Percentiles rank a stretch among this genome's conserved stretches.
Conservation (phyloP, 2,329 filamentous ascomycete species). For the Aspergillus puulaauensis region DNA sequence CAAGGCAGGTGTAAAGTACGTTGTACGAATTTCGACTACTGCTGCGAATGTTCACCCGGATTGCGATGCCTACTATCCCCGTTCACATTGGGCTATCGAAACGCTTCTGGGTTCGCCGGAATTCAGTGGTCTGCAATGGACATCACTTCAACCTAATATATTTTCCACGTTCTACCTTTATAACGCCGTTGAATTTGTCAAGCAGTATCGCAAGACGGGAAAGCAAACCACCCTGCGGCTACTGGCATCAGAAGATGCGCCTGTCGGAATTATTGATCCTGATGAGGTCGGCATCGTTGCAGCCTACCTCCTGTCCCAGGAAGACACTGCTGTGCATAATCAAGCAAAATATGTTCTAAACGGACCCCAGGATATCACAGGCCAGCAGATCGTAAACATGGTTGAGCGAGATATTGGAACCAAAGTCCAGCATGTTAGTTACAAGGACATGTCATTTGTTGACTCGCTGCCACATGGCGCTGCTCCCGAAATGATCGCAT, state of each 20-base stretch:
- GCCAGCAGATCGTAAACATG: constrained; percentile 33
- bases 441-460: constrained; percentile 32
- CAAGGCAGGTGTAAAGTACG: constrained; percentile 40
- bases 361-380: constrained; percentile 42
- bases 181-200: constrained; percentile 31
- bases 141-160: constrained; percentile 42
- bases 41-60: constrained; percentile 38
- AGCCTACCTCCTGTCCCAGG: constrained; percentile 34
- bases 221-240: constrained; percentile 30
- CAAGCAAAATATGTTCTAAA: constrained; percentile 40
- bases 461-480: constrained; percentile 19
- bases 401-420: constrained; percentile 35
- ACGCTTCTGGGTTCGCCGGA: constrained; percentile 36
- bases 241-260: constrained; percentile 28
- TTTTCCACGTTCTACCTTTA: constrained; percentile 27
- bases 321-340: constrained; percentile 30
- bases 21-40: constrained; percentile 45
- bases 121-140: constrained; percentile 38
- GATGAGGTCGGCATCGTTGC: constrained; percentile 38
- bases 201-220: constrained; percentile 34
- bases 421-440: constrained; percentile 28
- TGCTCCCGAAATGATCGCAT: constrained; percentile 30
- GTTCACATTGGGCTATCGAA: constrained; percentile 46
- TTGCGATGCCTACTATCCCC: constrained; percentile 36
- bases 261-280: constrained; percentile 25